Conservation (phyloP, 768 basidiomycete genomes). For the Pholiota microspora region DNA sequence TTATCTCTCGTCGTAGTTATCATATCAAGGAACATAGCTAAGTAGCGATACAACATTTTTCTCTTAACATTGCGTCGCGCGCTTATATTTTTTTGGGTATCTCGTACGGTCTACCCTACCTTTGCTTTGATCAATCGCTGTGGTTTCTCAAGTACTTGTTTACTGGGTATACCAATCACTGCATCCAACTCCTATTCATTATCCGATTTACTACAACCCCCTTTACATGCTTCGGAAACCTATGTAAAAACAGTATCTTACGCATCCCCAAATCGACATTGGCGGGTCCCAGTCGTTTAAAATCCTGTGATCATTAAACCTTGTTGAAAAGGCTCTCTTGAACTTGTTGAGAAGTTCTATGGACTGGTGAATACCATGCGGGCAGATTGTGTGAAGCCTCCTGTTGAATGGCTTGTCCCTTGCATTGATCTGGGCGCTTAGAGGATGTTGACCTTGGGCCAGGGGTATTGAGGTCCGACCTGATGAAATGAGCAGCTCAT, state of each 20-base stretch:
- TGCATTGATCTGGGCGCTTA: slow-evolving; percentile 12
- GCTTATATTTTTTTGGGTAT: no score
- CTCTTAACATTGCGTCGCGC: no score
- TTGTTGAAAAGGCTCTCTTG: background rate
- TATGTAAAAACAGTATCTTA: background rate
- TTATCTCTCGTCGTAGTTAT: background rate
- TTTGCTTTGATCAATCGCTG: no score
- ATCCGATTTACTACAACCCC: background rate
- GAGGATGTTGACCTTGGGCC: slow-evolving; percentile 47
- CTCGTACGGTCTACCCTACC: no score
- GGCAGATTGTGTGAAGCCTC: background rate
- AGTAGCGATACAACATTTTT: background rate
- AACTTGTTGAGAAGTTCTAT: slow-evolving; percentile 6
- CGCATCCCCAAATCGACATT: background rate
- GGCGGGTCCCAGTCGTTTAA: slow-evolving; percentile 1
- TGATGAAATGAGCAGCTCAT: slow-evolving; percentile 13
- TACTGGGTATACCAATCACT: no score
- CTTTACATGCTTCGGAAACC: background rate
- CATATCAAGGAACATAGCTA: background rate
- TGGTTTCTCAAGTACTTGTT: no score
- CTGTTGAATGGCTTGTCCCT: slow-evolving; percentile 2
- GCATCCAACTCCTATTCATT: background rate
- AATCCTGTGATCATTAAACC: background rate
- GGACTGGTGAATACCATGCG: background rate
- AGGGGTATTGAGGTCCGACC: slow-evolving; percentile 53